Evolutionary conservation across 495 filamentous ascomycete species (phyloP).

Genomic region (Recurvomyces mirabilis): DNA sequence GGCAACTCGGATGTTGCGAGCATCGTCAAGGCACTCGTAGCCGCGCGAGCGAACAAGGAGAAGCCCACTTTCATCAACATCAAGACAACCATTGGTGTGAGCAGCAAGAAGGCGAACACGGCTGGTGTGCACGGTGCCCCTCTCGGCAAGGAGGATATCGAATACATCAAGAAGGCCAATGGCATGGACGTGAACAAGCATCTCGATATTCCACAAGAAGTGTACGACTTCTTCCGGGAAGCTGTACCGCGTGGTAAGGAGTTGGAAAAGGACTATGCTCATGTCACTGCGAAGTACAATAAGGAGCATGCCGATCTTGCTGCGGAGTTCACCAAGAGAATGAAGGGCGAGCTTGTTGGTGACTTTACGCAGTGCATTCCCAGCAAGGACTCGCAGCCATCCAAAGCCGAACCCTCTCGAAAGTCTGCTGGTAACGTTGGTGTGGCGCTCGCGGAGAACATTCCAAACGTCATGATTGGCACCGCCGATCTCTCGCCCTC

Average conservation of each 20-base stretch:
- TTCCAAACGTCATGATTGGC: constrained; percentile 45
- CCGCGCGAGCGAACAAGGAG: constrained; percentile 33
- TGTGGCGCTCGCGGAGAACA: constrained; percentile 38
- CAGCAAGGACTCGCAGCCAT: constrained; percentile 31
- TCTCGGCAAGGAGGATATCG: constrained; percentile 38
- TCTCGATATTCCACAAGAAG: constrained; percentile 38
- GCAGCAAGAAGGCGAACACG: constrained; percentile 39
- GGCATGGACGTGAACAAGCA: constrained; percentile 37
- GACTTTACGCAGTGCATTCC: constrained; percentile 39
- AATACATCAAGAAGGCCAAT: constrained; percentile 37
- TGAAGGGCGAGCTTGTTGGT: constrained; percentile 36
- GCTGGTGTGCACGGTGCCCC: constrained; percentile 43
- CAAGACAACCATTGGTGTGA: constrained; percentile 45
- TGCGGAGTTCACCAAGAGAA: constrained; percentile 37
- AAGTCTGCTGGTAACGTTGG: constrained; percentile 41
- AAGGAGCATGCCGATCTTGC: constrained; percentile 36
- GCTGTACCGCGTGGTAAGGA: constrained; percentile 10
- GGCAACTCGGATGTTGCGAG: constrained; percentile 42
- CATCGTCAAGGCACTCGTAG: constrained; percentile 39
- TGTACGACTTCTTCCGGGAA: constrained; percentile 41
- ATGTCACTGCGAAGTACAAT: constrained; percentile 33
- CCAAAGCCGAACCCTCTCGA: constrained; percentile 38
- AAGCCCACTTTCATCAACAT: constrained; percentile 52
- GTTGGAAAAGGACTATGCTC: constrained; percentile 13
- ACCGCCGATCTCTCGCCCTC: constrained; percentile 49